These are phyloP conservation scores for Chimonanthus praecox DNA, from an alignment of 164 flowering plant genomes.

Conservation along the genomic window DNA sequence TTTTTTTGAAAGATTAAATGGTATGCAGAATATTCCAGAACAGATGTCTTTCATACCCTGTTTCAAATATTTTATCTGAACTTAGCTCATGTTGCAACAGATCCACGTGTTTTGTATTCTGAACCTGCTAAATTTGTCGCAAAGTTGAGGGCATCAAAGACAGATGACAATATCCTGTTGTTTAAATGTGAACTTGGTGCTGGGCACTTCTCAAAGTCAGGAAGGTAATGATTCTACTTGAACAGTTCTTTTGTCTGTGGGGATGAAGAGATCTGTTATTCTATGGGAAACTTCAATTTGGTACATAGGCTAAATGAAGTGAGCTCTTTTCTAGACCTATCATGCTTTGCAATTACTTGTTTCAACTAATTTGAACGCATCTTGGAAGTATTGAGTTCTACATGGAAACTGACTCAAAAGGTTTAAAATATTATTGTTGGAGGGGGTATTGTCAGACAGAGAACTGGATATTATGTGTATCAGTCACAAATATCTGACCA, in stretches of 20 bases:
- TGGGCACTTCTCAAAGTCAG: conserved; percentile 21
- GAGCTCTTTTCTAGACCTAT: not conserved
- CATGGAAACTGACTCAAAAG: not conserved
- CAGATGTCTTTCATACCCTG: not conserved
- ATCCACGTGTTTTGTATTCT: conserved; percentile 85
- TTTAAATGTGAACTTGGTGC: conserved; percentile 33
- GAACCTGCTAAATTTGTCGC: conserved; percentile 97
- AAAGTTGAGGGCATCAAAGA: conserved; percentile 77
- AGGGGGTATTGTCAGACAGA: too few relatives aligned
- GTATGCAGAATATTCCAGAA: conserved; percentile 31
- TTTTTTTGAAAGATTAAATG: not conserved
- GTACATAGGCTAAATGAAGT: not conserved
- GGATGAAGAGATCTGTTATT: not conserved
- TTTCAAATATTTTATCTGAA: conserved; percentile 9
- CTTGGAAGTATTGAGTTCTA: too few relatives aligned
- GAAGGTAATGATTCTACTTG: conserved; percentile 11
- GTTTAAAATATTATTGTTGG: too few relatives aligned
- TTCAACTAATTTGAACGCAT: not conserved
- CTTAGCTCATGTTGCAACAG: conserved; percentile 28
- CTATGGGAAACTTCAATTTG: not conserved
- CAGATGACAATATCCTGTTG: conserved; percentile 54
- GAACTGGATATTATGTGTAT: too few relatives aligned
- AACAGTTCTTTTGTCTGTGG: not conserved
- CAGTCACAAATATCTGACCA: too few relatives aligned
- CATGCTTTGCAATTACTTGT: not conserved